Percentiles rank a stretch among this genome's conserved stretches.
phyloP scores from a whole-genome alignment of 768 basidiomycete genomes.

The Amanita pseudoporphyria region DNA sequence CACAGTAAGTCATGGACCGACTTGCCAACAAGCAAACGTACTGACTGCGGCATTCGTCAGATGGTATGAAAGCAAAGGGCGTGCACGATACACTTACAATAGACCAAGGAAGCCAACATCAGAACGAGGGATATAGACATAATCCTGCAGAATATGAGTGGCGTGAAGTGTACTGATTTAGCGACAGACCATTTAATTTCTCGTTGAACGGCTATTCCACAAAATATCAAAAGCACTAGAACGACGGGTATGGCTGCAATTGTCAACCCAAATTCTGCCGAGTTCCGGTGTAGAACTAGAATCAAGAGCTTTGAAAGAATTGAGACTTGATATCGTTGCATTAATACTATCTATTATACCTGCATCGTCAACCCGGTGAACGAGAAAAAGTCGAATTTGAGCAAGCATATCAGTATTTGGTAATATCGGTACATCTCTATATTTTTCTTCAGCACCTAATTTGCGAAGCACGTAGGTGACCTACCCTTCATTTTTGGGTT shows the following conservation, averaged over 20 bases:
- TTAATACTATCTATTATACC: conserved; percentile 24
- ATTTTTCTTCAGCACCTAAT: conserved; percentile 2
- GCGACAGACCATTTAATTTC: conserved; percentile 66
- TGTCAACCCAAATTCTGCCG: conserved; percentile 75
- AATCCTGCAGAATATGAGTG: conserved; percentile 33
- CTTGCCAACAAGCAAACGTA: conserved; percentile 16
- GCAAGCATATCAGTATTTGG: conserved; percentile 77
- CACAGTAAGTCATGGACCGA: not conserved
- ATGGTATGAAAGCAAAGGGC: conserved; percentile 6
- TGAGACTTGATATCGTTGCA: not conserved
- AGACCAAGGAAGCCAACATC: conserved; percentile 70
- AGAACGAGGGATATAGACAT: conserved; percentile 64
- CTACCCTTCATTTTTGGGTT: conserved; percentile 77
- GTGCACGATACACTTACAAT: conserved; percentile 49
- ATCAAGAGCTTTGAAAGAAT: conserved; percentile 55
- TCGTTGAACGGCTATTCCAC: conserved; percentile 62
- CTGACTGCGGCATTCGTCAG: conserved; percentile 22
- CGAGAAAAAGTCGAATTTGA: conserved; percentile 88
- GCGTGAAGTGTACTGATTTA: not conserved
- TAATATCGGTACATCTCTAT: conserved; percentile 85
- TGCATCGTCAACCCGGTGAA: conserved; percentile 87
- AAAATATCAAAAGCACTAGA: conserved; percentile 52
- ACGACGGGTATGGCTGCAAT: conserved; percentile 79
- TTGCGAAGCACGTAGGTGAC: conserved; percentile 13
- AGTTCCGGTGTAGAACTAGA: conserved; percentile 51